Base-by-base conservation (phyloP, 2,329 filamentous ascomycete species). In the Colletotrichum cereale region DNA sequence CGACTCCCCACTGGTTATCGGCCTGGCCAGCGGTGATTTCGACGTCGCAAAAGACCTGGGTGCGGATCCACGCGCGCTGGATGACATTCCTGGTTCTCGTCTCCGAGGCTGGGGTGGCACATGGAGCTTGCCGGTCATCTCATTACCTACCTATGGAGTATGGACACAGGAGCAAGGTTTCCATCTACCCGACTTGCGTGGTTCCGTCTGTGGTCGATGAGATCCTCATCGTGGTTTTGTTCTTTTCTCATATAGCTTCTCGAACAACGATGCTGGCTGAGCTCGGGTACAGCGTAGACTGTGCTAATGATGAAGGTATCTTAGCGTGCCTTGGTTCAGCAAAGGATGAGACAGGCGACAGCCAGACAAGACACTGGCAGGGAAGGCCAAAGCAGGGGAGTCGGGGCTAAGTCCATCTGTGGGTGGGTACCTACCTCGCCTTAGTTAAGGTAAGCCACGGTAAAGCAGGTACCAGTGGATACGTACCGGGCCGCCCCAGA, bases 381-480 rank as follows among this genome's bases (percentile, higher is more conserved):
- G 60, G 48, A 21, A 40, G 47, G 48, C 47, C 24, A 62, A 38
- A 40, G 6, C 31, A 62, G 24, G 11, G 24, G 11, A 52, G 31
- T 36, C 34, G 47, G 36, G 47, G 60, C 60, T 42, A 62, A 62
- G 24, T 62, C 14, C 12, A 29, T 18, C 8, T 14, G 36, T 50
- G 31, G 47, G 36, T 50, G 31, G 47, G 44, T 50, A 62, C 31
- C 21, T 26, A 38, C 14, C 31, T 38, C 7, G 14, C 48, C 61
- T 63, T 63, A 53, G 52, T 48, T 63, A 67, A 67, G 52, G 61
- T 63, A 71, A 62, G 66, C 64, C 50, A 71, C 26, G 31, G n/a
- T 26, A 60, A 71, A 53, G 68, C 57, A 71, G 68, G 65, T 71
- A 68, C 68, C 44, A 38, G 65, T 68, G 65, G 68, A 55, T 71